Base-by-base conservation (phyloP, 495 filamentous ascomycete species). In the Penicillium psychrofluorescens region DNA sequence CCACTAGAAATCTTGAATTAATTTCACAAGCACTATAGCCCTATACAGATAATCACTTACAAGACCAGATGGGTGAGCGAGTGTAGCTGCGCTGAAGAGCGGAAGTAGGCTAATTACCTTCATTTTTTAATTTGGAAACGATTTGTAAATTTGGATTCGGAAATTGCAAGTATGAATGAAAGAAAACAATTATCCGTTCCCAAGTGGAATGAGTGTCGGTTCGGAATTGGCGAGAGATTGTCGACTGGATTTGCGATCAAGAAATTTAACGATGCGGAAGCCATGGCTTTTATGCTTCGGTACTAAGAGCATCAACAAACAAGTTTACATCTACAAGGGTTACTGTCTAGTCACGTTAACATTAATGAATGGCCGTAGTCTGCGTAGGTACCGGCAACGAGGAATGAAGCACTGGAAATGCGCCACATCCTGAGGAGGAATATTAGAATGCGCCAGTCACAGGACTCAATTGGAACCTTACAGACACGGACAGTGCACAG, bases 61-160 rank as follows among this genome's bases (percentile, higher is more conserved):
- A 36, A 63, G 45, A 11, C 66, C 57, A 9, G 50, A 45, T 32
- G 63, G 63, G 27, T 62, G 61, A 29, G 67, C 61, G n/a, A 67
- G 44, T 7, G 59, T 46, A 42, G 28, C 29, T 8, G 35, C 45
- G 8, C 45, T 36, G 11, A 65, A 48, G 29, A 68, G 45, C 36
- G 59, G 54, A 33, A 62, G 29, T 2, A 61, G 44, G 13, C 54
- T 38, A 29, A 61, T 30, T 34, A 44, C 30, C 49, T 49, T 58
- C 57, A 62, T 59, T 42, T 36, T 61, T 22, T 22, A 6, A 22
- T 22, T 22, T 22, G 22, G 22, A 41, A 52, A 43, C 30, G 45
- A 38, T 27, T 22, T 28, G 10, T 28, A 30, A 28, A 41, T 29
- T 29, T 40, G 8, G 33, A 22, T 11, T 11, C 22, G 10, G 22